phyloP scores from a whole-genome alignment of 116 monocot genomes.

The Dioscorea cayenensis region DNA sequence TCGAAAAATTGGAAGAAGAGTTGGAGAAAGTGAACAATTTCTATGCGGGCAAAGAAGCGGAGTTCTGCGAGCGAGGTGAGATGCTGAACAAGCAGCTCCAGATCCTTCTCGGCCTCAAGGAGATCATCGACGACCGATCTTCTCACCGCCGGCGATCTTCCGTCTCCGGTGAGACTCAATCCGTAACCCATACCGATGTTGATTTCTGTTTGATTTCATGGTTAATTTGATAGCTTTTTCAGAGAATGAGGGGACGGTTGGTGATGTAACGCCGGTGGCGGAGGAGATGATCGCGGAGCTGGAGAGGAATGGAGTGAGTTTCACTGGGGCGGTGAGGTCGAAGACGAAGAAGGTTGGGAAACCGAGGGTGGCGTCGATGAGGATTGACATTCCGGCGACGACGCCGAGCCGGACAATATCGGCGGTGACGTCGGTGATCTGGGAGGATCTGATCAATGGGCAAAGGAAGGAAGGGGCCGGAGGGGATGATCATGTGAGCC shows the following conservation, averaged over 20 bases:
- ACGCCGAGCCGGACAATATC: slow-evolving; percentile 56
- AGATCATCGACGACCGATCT: slow-evolving; percentile 51
- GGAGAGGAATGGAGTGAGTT: slow-evolving; percentile 77
- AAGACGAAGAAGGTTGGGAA: slow-evolving; percentile 78
- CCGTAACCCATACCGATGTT: not conserved
- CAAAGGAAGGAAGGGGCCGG: slow-evolving; percentile 26
- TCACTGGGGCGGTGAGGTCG: slow-evolving; percentile 35
- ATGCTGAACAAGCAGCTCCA: slow-evolving; percentile 72
- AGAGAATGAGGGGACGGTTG: slow-evolving; percentile 15
- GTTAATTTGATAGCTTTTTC: not conserved
- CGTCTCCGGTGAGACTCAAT: slow-evolving; percentile 29
- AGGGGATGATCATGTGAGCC: slow-evolving; percentile 49
- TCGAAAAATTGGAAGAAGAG: slow-evolving; percentile 64
- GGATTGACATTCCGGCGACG: slow-evolving; percentile 86
- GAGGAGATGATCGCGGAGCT: slow-evolving; percentile 78
- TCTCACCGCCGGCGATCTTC: slow-evolving; percentile 5
- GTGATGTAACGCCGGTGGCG: slow-evolving; percentile 16
- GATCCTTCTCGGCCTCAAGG: slow-evolving; percentile 66
- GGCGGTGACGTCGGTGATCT: slow-evolving; percentile 55
- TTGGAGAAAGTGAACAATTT: slow-evolving; percentile 79
- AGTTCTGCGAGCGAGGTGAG: slow-evolving; percentile 73
- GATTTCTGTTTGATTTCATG: not conserved
- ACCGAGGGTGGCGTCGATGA: slow-evolving; percentile 46
- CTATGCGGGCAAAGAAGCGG: slow-evolving; percentile 55
- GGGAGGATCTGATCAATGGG: slow-evolving; percentile 82